Base-by-base conservation (phyloP, 2,329 filamentous ascomycete genomes). In the Aspergillus brasiliensis region DNA sequence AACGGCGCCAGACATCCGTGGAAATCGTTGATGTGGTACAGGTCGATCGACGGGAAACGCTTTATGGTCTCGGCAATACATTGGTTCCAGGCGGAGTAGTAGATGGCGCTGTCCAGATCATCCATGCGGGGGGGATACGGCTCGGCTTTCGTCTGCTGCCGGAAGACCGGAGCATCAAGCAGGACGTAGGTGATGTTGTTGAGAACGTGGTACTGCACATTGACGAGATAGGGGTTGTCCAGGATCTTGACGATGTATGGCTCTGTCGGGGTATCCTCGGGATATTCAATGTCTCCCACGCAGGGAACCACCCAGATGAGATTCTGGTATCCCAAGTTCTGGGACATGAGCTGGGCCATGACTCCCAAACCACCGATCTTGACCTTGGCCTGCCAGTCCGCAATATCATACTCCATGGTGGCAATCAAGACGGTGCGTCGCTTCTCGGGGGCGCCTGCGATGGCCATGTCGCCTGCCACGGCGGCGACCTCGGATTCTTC, bases 321-420 rank as follows among this genome's bases (percentile, higher is more conserved):
- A 68, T 89, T 83, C 65, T 88, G 82, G 65, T 89, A 85, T 2
- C 82, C 78, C 13, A 89, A 80, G 52, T 86, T 83, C 68, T 87
- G 86, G 23, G 84, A 84, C 86, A 89, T 89, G 3, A 89, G 77
- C 65, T 87, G 84, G 23, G 87, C 86, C 86, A 89, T 89, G 61
- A 88, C 86, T 71, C 87, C 87, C 3, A 89, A 78, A 62, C 87
- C 87, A 61, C 87, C 87, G 51, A 89, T 89, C 75, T 89, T 89
- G 75, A 89, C 86, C 73, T 88, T 89, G 75, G 89, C 86, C 8
- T 75, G 80, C 84, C 87, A 89, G 69, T 89, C 87, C 56, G 87
- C 84, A 62, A 89, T 88, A 62, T 89, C 86, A 73, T 89, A 89
- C 72, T 89, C 87, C 84, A 89, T 88, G 5, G 87, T 89, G 8